Conservation (phyloP, 495 filamentous ascomycete species). For the Tuber calosporum region DNA sequence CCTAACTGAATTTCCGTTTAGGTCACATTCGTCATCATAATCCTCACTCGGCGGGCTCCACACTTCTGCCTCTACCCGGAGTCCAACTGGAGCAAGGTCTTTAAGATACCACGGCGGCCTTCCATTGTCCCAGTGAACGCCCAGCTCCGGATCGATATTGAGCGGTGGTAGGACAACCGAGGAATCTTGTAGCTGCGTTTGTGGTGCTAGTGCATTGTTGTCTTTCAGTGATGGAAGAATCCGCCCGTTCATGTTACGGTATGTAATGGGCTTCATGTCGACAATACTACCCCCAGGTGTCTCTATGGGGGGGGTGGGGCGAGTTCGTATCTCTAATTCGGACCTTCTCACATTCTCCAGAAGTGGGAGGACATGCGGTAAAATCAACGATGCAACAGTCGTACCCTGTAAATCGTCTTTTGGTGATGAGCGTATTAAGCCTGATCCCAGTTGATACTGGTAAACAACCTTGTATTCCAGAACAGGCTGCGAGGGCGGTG, state of each 20-base stretch:
- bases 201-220: neutral
- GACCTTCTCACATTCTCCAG: slow-evolving; percentile 57
- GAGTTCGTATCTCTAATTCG: neutral
- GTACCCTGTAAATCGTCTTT: slow-evolving; percentile 19
- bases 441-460: slow-evolving; percentile 4
- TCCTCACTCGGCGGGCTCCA: slow-evolving; percentile 9
- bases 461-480: slow-evolving; percentile 27
- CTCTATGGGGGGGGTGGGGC: neutral
- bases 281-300: neutral
- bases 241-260: neutral
- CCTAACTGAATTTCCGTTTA: neutral
- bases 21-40: slow-evolving; percentile 9
- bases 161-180: neutral
- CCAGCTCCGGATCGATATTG: neutral
- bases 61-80: slow-evolving; percentile 16
- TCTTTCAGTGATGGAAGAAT: neutral
- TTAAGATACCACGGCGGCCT: slow-evolving; percentile 71
- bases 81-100: slow-evolving; percentile 65
- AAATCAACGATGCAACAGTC: slow-evolving; percentile 65
- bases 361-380: slow-evolving; percentile 67
- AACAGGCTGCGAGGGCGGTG: slow-evolving; percentile 27
- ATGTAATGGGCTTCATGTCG: neutral
- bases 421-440: neutral
- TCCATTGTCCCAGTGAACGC: slow-evolving; percentile 28
- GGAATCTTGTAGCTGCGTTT: neutral